Evolutionary conservation across 306 rosid species (phyloP), one percentile per base, ranked within the genome.

Genomic region (Arachis hypogaea): DNA sequence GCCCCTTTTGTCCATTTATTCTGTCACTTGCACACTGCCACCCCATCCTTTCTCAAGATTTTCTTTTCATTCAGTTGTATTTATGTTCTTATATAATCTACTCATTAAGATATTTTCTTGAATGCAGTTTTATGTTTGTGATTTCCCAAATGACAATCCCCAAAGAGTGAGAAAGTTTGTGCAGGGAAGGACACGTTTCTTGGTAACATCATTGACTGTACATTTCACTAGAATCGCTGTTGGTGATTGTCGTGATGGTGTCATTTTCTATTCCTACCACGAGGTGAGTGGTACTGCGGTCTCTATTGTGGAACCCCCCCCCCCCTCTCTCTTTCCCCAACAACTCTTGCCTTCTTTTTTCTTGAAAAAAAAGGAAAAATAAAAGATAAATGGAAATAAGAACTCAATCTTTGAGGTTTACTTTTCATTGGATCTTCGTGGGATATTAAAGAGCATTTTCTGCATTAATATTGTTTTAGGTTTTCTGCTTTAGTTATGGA

Each of bases 211-310:
- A 18, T 18, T 18, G 22, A 18, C 28, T 22, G 1, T 22, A 22
- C 28, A 22, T 22, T 22, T 22, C 28, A 22, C 28, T 22, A 22
- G 28, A 22, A 22, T 22, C 28, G 1, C 28, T 22, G 28, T 22
- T 22, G 1, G 28, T 22, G 28, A 22, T 22, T 22, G 1, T 1
- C 28, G 97, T 72, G 97, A 93, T 84, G 98, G 97, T 49, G 78
- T 93, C 79, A 82, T 93, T 64, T 84, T 91, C 78, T 93, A 71
- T 78, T 80, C 86, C 38, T 93, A 88, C 77, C 85, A 88, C 40
- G 97, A 93, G 97, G 98, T 93, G 83, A 77, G 87, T 84, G 41
- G 45, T 68, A 49, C 51, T 76, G 52, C 66, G 41, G 56, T 33
- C 47, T 74, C 9, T 71, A 28, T 62, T 47, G 59, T 82, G 43